phyloP scores from a whole-genome alignment of 805 yeast species.

The Yueomyces sp. region DNA sequence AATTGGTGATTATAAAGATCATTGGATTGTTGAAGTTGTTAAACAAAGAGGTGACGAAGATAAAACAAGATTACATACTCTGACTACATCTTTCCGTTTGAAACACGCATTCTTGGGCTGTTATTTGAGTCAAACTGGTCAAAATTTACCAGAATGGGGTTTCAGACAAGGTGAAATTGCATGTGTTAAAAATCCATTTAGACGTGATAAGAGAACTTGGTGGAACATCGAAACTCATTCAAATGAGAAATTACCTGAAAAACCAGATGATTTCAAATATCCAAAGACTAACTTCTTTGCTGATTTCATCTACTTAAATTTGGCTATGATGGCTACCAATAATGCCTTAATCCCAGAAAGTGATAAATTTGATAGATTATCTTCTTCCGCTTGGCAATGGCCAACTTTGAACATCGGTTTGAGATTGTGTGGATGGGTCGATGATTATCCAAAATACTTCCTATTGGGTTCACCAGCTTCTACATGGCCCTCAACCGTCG shows the following conservation, averaged over 20 bases:
- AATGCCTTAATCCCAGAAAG: conserved; percentile 69
- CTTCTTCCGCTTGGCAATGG: conserved; percentile 83
- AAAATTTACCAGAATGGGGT: conserved; percentile 68
- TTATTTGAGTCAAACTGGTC: conserved; percentile 64
- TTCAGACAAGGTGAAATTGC: conserved; percentile 72
- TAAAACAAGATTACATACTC: conserved; percentile 46
- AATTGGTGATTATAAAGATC: conserved; percentile 68
- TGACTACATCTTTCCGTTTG: conserved; percentile 60
- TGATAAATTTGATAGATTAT: conserved; percentile 58
- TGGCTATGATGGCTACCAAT: conserved; percentile 91
- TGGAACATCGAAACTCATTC: conserved; percentile 71
- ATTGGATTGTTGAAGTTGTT: conserved; percentile 81
- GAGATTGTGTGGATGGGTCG: conserved; percentile 68
- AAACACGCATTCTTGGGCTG: conserved; percentile 53
- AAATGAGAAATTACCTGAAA: conserved; percentile 50
- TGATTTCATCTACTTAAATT: conserved; percentile 61
- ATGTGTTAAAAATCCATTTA: conserved; percentile 47
- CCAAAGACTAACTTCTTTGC: conserved; percentile 70
- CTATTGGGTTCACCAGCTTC: conserved; percentile 67
- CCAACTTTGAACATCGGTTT: conserved; percentile 65
- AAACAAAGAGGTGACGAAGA: conserved; percentile 46
- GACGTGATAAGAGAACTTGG: conserved; percentile 77
- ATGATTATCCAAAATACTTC: conserved; percentile 49
- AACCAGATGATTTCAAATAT: conserved; percentile 25
- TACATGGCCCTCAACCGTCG: conserved; percentile 61